Percentiles rank a stretch among this genome's conserved stretches.
Conservation (phyloP, 805 yeast species). For the Lachancea mirantina region DNA sequence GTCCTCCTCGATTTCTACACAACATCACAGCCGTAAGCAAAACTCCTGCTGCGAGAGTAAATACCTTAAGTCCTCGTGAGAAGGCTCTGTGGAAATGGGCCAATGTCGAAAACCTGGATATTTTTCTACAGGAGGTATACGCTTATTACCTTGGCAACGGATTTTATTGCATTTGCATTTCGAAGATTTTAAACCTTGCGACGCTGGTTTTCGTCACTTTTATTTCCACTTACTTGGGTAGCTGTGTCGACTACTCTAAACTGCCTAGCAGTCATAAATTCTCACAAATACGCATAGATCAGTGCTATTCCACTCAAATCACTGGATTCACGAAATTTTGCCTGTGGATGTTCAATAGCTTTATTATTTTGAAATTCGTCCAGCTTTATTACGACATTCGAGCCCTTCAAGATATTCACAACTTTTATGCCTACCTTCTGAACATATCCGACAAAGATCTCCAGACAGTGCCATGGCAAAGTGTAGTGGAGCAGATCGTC, state of each 20-base stretch:
- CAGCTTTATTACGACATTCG: conserved; percentile 58
- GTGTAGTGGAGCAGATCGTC: conserved; percentile 70
- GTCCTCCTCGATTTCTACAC: conserved; percentile 19
- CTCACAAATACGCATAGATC: conserved; percentile 32
- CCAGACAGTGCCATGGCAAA: conserved; percentile 90
- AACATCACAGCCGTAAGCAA: conserved; percentile 22
- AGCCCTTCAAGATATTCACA: conserved; percentile 63
- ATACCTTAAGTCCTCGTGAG: conserved; percentile 54
- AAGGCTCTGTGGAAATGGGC: conserved; percentile 95
- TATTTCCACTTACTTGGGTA: conserved; percentile 69
- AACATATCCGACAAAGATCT: conserved; percentile 72
- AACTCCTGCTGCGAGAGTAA: conserved; percentile 27
- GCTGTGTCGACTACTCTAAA: conserved; percentile 67
- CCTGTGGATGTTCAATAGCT: conserved; percentile 52
- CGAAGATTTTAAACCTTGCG: conserved; percentile 56
- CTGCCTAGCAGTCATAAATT: conserved; percentile 30
- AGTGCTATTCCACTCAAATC: conserved; percentile 37
- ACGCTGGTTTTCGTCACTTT: conserved; percentile 75
- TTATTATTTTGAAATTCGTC: conserved; percentile 44
- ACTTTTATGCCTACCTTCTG: conserved; percentile 67
- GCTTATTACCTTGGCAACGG: conserved; percentile 84
- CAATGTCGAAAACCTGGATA: conserved; percentile 85
- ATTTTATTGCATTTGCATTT: conserved; percentile 62
- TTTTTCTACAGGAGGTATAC: conserved; percentile 76
- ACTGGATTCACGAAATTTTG: conserved; percentile 49